Evolutionary conservation across 805 yeast species (phyloP), one percentile per base, ranked within the genome.

Genomic region (Nakazawaea pomicola): DNA sequence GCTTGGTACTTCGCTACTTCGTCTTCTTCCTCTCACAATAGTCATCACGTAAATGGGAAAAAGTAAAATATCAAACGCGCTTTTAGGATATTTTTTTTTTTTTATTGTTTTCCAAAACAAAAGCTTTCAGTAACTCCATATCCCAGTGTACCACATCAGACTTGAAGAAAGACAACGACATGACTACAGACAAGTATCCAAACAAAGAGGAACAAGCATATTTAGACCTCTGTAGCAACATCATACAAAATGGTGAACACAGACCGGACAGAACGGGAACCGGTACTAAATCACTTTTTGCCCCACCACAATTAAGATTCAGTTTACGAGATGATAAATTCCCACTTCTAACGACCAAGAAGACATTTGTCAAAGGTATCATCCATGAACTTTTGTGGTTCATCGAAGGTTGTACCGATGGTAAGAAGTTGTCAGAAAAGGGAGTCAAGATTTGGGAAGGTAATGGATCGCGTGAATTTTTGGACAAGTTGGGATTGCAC

Each of bases 401-500:
- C 56, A 74, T 93, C 7, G 69, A 78, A 4, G 99, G 98, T 1
- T 76, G 81, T 47, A 93, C 99, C 0, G 95, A 91, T 57, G 95
- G 93, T 28, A 83, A 82, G 49, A 69, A 74, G 47, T 67, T 93
- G 32, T 67, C 82, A 12, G 95, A 82, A 3, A 75, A 82, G 50
- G 96, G 95, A 27, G 95, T 93, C n/a, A 90, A 80, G 56, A 93
- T 93, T 42, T 93, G 99, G 99, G 99, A 93, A 60, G 99, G 99
- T 14, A 93, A 93, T 59, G 99, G 98, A 9, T 85, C 95, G 28
- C 71, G 97, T 46, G 96, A 88, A 60, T 93, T 78, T 58, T 67
- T 93, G 41, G 97, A 93, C 58, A 72, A 77, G 4, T 64, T 89
- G 28, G 99, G 98, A 1, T 72, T 93, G 34, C 72, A 72, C 0